Percentiles rank a stretch among this genome's conserved stretches.
Conservation (phyloP, 805 yeast species). For the Zygotorulaspora sp. region DNA sequence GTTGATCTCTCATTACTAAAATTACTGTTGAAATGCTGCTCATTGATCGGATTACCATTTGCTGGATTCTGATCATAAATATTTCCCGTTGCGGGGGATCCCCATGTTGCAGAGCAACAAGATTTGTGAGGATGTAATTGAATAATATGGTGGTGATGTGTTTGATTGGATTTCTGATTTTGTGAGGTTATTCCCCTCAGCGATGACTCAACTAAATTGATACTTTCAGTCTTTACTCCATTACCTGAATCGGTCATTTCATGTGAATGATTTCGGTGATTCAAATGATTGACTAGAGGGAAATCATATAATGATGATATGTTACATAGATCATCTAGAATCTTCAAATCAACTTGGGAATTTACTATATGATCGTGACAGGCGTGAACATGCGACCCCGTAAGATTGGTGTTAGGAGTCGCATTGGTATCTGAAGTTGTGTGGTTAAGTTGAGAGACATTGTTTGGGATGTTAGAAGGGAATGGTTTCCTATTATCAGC, state of each 20-base stretch:
- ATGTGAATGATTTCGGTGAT: slow-evolving; percentile 21
- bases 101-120: neutral
- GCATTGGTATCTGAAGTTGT: neutral
- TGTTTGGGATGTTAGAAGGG: neutral
- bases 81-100: neutral
- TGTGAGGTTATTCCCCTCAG: slow-evolving; percentile 6
- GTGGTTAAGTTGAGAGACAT: neutral
- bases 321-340: slow-evolving; percentile 32
- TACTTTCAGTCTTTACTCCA: slow-evolving; percentile 2
- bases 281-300: slow-evolving; percentile 33
- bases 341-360: slow-evolving; percentile 28
- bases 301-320: slow-evolving; percentile 35
- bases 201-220: slow-evolving; percentile 15
- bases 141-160: slow-evolving; percentile 39
- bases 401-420: neutral
- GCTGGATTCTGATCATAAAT: neutral
- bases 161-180: slow-evolving; percentile 12
- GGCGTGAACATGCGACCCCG: neutral
- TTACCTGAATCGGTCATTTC: slow-evolving; percentile 4
- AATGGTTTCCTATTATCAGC: neutral
- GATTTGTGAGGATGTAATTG: slow-evolving; percentile 35
- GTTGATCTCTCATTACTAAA: slow-evolving; percentile 11
- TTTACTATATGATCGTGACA: slow-evolving; percentile 24
- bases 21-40: slow-evolving; percentile 1
- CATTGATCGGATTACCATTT: neutral